Base-by-base conservation (phyloP, 495 filamentous ascomycete species). In the Lophium mytilinum region DNA sequence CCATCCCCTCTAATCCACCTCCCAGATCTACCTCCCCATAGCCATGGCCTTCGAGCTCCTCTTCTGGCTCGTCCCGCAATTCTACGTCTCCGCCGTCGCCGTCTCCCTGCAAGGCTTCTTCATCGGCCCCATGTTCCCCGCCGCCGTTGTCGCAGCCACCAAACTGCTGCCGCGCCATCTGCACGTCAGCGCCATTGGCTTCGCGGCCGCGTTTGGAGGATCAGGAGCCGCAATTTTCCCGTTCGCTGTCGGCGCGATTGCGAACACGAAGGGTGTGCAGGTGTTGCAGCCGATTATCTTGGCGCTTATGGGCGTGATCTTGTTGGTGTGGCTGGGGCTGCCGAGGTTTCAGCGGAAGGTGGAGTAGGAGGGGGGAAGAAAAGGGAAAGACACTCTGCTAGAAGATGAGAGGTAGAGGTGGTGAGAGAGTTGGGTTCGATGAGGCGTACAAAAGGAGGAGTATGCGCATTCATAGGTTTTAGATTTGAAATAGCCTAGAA, bases 201-300 rank as follows among this genome's bases (percentile, higher is more conserved):
- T 94, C 60, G 86, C 86, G 1, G 84, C 86, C 4, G 88, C 90
- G 0, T 84, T 91, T 71, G 90, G 90, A 1, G 85, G 88, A 0
- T 79, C 79, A 8, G 90, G 90, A 0, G 89, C 87, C 3, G 87
- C 88, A 0, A 68, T 92, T 14, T 81, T 95, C 48, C 90, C 90
- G 0, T 95, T 95, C 67, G 86, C 81, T 0, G 86, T 95, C 0
- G 89, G 89, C 1, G 87, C 87, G 0, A 85, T 94, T 69, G 90
- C 89, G 7, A 84, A 93, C 69, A 80, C 78, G 14, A 86, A 81
- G 68, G 89, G 90, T 14, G 88, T 93, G 9, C 69, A 83, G 65
- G 87, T 90, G 10, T 62, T 92, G 61, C 88, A 90, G 72, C 88
- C 88, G 12, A 80, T 91, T 60, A 78, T 85, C 52, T 72, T 93